Evolutionary conservation across 257 asterid genomes (phyloP).

Genomic region (Asclepias syriaca): DNA sequence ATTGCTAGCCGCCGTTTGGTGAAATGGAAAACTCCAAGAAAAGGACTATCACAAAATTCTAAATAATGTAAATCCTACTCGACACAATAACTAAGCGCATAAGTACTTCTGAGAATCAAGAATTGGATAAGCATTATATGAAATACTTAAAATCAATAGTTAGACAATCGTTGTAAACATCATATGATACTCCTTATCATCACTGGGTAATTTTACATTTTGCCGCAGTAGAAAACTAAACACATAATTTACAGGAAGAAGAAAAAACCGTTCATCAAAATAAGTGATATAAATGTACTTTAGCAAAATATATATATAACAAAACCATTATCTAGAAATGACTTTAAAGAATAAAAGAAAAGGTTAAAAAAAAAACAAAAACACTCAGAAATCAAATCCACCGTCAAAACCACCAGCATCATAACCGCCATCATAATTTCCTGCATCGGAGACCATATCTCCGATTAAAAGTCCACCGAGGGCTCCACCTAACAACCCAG

Average conservation of each 20-base stretch:
- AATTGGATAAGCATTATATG: too few species aligned
- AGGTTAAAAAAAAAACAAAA: neutral
- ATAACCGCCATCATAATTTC: constrained; percentile 38
- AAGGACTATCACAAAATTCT: neutral
- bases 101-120: too few species aligned
- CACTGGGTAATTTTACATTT: too few species aligned
- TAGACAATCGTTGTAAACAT: too few species aligned
- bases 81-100: too few species aligned
- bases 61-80: too few species aligned
- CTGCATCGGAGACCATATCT: constrained; percentile 57
- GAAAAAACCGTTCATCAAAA: neutral
- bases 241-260: neutral
- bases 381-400: constrained; percentile 51
- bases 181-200: too few species aligned
- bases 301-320: too few species aligned
- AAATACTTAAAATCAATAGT: too few species aligned
- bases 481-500: constrained; percentile 80
- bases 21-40: neutral
- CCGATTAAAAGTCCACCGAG: constrained; percentile 70
- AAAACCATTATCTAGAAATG: neutral
- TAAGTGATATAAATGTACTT: neutral
- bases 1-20: neutral
- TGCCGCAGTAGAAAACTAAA: too few species aligned
- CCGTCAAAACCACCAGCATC: constrained; percentile 19
- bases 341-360: neutral